Percentiles rank a stretch among this genome's conserved stretches.
Evolutionary conservation across 768 basidiomycete genomes (phyloP).

Genomic region (Mycena rosella): DNA sequence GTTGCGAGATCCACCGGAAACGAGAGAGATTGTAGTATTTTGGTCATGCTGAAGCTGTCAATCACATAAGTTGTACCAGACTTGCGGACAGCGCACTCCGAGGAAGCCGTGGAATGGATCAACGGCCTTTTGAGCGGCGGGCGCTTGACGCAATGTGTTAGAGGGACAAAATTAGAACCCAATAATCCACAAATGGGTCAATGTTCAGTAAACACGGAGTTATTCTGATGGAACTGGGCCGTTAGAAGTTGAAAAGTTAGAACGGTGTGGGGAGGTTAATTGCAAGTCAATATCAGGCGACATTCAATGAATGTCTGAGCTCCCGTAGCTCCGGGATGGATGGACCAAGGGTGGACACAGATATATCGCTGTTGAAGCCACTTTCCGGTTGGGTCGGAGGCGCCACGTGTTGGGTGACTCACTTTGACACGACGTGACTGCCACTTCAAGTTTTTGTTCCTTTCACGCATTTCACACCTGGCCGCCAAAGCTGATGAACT

Average conservation of each 20-base stretch:
- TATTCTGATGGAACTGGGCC: background rate
- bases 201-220: background rate
- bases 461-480: background rate
- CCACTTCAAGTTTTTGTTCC: background rate
- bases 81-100: background rate
- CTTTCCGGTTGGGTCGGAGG: slow-evolving; percentile 4
- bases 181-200: slow-evolving; percentile 1
- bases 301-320: background rate
- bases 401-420: background rate
- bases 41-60: too few relatives aligned
- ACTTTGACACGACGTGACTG: background rate
- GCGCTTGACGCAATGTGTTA: slow-evolving; percentile 20
- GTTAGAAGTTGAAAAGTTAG: too few relatives aligned
- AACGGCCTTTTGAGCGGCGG: background rate
- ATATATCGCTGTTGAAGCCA: background rate
- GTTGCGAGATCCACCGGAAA: too few relatives aligned
- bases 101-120: slow-evolving; percentile 11
- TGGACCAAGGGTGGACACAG: background rate
- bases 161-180: background rate
- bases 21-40: too few relatives aligned
- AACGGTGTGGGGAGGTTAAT: too few relatives aligned
- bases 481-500: background rate
- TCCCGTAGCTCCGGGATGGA: slow-evolving; percentile 2
- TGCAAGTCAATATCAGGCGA: slow-evolving; percentile 20
- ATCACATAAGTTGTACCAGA: background rate